phyloP scores from a whole-genome alignment of 139 green algal genomes.

The Micractinium sp. region DNA sequence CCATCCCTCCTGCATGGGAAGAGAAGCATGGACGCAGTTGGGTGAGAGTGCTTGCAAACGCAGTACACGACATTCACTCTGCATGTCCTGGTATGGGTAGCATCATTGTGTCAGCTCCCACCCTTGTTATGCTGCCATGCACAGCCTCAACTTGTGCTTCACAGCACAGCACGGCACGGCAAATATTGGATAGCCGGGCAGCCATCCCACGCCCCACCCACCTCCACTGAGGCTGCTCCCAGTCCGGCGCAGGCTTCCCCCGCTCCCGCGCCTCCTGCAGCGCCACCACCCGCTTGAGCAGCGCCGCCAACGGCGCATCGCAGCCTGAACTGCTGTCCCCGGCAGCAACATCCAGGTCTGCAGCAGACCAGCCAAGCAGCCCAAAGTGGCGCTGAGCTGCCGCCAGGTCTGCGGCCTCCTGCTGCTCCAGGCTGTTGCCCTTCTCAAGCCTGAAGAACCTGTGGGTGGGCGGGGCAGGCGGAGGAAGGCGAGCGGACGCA shows the following conservation, averaged over 20 bases:
- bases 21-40: no score
- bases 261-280: slow-evolving; percentile 17
- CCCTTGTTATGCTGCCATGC: no score
- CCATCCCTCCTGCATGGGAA: slow-evolving; percentile 44
- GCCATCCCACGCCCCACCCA: not conserved
- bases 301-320: slow-evolving; percentile 37
- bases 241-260: not conserved
- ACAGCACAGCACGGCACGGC: no score
- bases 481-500: not conserved
- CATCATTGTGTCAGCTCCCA: no score
- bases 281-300: slow-evolving; percentile 27
- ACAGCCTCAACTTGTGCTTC: no score
- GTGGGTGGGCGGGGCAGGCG: not conserved
- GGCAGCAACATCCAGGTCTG: not conserved
- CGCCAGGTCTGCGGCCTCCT: slow-evolving; percentile 39
- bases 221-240: slow-evolving; percentile 22
- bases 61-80: no score
- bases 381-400: slow-evolving; percentile 30
- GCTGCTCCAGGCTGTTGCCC: slow-evolving; percentile 1
- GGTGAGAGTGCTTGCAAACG: no score
- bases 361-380: slow-evolving; percentile 40
- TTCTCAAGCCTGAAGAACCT: slow-evolving; percentile 10
- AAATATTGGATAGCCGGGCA: no score
- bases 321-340: slow-evolving; percentile 9
- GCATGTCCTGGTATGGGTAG: no score